Base-by-base conservation (phyloP, 345 rosid species). In the Populus deltoides region DNA sequence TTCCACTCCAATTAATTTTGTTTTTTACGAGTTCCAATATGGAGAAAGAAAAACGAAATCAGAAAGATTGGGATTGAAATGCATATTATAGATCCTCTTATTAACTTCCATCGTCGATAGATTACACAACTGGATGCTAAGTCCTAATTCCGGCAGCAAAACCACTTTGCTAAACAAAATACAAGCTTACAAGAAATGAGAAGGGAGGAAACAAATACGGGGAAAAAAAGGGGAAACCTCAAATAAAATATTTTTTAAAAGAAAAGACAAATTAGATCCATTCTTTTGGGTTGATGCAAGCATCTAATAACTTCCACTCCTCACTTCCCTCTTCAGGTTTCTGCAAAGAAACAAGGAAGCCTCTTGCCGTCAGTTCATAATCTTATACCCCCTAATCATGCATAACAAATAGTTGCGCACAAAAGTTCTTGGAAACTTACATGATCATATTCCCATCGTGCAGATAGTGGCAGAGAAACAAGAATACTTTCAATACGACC, bases 361-460 rank as follows among this genome's bases (percentile, higher is more conserved):
- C 65, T 79, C 53, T 11, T 31, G 27, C n/a, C n/a, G 68, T 75
- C 47, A 74, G 75, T 74, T 68, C 55, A 53, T 39, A 41, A 45
- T 57, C 47, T 29, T 57, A 17, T 29, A 62, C 43, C 55, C 53
- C 76, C 72, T 29, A 31, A 75, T 39, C 15, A 20, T 29, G 66
- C 59, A 11, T 49, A 65, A 16, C n/a, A 10, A 39, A 53, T 24
- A 61, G 20, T 71, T 68, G 55, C 53, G 6, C 53, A 15, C 18
- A 47, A 43, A 10, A 47, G 36, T 22, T 66, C 8, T 33, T 57
- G 43, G 51, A 70, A 79, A 80, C 93, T 86, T 87, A 95, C 98
- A 78, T 93, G 99, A 78, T 95, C 99, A 74, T 95, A 95, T 75
- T 95, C 98, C 99, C 99, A 95, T 68, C 99, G 91, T 72, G 98